Evolutionary conservation across 2,329 filamentous ascomycete genomes (phyloP).

Genomic region (Neonectria neomacrospora): DNA sequence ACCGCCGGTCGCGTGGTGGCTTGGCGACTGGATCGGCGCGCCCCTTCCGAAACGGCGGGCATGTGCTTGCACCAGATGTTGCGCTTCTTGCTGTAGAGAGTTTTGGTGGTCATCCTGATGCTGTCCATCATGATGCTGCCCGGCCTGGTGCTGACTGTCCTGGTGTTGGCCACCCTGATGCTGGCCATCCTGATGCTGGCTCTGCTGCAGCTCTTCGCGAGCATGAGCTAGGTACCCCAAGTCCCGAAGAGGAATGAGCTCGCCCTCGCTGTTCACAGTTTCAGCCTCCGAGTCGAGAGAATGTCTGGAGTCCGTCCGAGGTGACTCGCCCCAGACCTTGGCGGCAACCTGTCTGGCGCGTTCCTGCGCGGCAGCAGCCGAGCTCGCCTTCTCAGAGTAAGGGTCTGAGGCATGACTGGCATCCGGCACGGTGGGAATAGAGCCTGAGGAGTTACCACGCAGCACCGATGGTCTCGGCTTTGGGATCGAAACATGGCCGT

Average conservation of each 20-base stretch:
- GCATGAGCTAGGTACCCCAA: slow-evolving; percentile 33
- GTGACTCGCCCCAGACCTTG: slow-evolving; percentile 52
- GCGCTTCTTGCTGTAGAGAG: slow-evolving; percentile 28
- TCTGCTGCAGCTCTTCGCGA: slow-evolving; percentile 3
- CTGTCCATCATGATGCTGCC: slow-evolving; percentile 51
- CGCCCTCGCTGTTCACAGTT: slow-evolving; percentile 44
- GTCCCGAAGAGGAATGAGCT: slow-evolving; percentile 49
- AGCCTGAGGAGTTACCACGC: slow-evolving; percentile 55
- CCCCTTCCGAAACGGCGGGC: slow-evolving; percentile 43
- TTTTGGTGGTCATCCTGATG: slow-evolving; percentile 51
- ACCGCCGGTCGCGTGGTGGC: slow-evolving; percentile 28
- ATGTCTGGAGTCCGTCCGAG: slow-evolving; percentile 46
- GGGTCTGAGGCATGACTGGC: slow-evolving; percentile 42
- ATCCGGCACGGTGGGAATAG: slow-evolving; percentile 46
- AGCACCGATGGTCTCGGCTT: slow-evolving; percentile 56
- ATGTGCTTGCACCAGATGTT: slow-evolving; percentile 55
- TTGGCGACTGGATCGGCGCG: slow-evolving; percentile 13
- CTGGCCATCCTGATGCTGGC: slow-evolving; percentile 1
- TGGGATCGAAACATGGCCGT: slow-evolving; percentile 28
- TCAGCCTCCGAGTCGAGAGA: slow-evolving; percentile 53
- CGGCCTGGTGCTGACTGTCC: slow-evolving; percentile 37
- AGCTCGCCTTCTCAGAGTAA: slow-evolving; percentile 42
- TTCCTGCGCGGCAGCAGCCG: slow-evolving; percentile 57
- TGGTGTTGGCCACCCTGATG: slow-evolving; percentile 43
- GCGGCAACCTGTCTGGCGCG: slow-evolving; percentile 56